Evolutionary conservation across 1,284 basidiomycete species (phyloP).

Genomic region (Sanghuangporus sanghuang): DNA sequence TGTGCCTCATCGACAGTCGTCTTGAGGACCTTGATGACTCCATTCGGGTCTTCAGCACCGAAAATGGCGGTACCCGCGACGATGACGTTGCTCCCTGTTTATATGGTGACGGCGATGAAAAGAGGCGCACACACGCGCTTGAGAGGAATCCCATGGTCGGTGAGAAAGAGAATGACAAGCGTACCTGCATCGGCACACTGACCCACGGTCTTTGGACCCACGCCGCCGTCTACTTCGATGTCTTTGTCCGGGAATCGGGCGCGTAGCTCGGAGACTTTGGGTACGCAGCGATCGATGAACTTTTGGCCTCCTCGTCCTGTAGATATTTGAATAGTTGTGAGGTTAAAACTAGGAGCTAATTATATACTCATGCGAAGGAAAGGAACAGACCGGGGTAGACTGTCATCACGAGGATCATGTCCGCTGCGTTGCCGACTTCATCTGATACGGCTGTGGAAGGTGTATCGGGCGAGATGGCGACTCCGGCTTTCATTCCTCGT

Average conservation of each 20-base stretch:
- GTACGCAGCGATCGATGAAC: slow-evolving; percentile 90
- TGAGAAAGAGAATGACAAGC: slow-evolving; percentile 23
- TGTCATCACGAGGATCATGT: slow-evolving; percentile 98
- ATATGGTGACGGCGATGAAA: neutral
- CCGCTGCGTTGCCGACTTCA: slow-evolving; percentile 71
- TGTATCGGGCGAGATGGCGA: slow-evolving; percentile 93
- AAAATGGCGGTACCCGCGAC: slow-evolving; percentile 98
- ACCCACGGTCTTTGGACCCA: slow-evolving; percentile 87
- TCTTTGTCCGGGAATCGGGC: slow-evolving; percentile 88
- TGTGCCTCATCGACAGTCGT: slow-evolving; percentile 67
- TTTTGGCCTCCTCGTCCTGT: slow-evolving; percentile 92
- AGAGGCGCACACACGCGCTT: neutral
- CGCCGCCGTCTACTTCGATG: slow-evolving; percentile 97
- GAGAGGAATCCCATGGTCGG: slow-evolving; percentile 6
- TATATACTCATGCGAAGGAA: neutral
- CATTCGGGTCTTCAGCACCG: slow-evolving; percentile 70
- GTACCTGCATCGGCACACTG: slow-evolving; percentile 87
- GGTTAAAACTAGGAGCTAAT: neutral
- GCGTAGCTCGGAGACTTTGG: slow-evolving; percentile 90
- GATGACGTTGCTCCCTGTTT: slow-evolving; percentile 90
- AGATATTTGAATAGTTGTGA: neutral
- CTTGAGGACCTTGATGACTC: slow-evolving; percentile 74
- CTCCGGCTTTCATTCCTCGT: slow-evolving; percentile 83
- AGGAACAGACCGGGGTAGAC: slow-evolving; percentile 75
- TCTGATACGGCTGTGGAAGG: slow-evolving; percentile 82